Conservation (phyloP, 306 rosid genomes). For the Begonia peltatifolia region DNA sequence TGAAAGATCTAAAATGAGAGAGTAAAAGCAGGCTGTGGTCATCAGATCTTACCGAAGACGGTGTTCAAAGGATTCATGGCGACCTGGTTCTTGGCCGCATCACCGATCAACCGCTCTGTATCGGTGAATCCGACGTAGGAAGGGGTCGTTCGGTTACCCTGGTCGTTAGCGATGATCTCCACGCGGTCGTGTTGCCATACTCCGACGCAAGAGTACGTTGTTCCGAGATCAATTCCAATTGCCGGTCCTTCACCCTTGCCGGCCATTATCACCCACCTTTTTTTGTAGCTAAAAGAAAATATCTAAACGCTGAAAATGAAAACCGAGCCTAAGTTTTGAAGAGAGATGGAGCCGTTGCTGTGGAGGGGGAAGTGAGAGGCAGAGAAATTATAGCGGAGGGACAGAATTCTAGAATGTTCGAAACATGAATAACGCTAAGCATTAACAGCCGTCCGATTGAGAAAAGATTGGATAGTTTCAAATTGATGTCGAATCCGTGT, state of each 20-base stretch:
- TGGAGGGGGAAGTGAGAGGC: accelerated
- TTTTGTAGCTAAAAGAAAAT: not conserved
- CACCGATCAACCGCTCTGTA: conserved; percentile 35
- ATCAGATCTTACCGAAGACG: conserved; percentile 31
- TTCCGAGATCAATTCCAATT: conserved; percentile 47
- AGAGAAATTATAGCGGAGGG: conserved; percentile 14
- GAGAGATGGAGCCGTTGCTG: not conserved
- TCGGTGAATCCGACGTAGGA: conserved; percentile 40
- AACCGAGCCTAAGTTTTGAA: not conserved
- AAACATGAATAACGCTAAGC: not conserved
- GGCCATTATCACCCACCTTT: conserved; percentile 13
- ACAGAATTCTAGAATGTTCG: conserved; percentile 32
- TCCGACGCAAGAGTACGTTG: conserved; percentile 43
- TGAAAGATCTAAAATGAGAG: not conserved
- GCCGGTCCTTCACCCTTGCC: conserved; percentile 50
- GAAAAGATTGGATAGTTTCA: not conserved
- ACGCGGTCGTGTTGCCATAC: conserved; percentile 48
- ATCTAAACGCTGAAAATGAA: not conserved
- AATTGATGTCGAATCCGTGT: no score
- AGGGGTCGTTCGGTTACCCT: conserved; percentile 48
- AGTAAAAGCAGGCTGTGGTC: not conserved
- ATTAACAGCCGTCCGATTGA: conserved; percentile 5
- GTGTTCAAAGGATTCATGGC: conserved; percentile 43
- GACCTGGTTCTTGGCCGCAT: conserved; percentile 44
- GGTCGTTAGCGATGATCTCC: conserved; percentile 48